Base-by-base conservation (phyloP, 202 grass and related monocot genomes). In the Zizania palustris region DNA sequence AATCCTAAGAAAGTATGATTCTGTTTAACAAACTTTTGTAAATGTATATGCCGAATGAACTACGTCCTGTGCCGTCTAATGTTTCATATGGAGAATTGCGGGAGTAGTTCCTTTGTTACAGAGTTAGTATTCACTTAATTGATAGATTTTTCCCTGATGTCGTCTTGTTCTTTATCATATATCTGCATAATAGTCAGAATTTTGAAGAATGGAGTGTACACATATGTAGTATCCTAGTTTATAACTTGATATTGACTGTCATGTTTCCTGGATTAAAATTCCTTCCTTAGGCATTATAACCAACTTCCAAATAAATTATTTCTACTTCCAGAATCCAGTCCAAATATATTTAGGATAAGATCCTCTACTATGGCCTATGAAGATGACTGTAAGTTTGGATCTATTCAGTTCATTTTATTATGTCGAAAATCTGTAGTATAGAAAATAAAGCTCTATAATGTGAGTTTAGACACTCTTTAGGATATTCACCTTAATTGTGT, bases 401-500 rank as follows among this genome's bases (percentile, higher is more conserved):
- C 21, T 69, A 53, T 77, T 64, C 3, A 22, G 49, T 15, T 57
- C 16, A 34, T 36, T 34, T 72, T 15, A 66, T 44, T 49, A 33
- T 36, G n/a, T 19, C 2, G n/a, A 71, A 61, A 61, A 46, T 75
- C 54, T 3, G 38, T 51, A 40, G 12, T 58, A 71, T 64, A 74
- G 9, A 35, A 54, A 37, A 72, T 0, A 85, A 65, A 63, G 11
- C 6, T 63, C 12, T 45, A 14, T 9, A 40, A 62, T 54, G 16
- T 60, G 20, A 46, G 28, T 28, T 28, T 28, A 28, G 28, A 28
- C 28, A 28, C 28, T 28, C 28, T 28, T 77, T 61, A 41, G 8
- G 33, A 71, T 9, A 10, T 45, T 75, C 45, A n/a, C 33, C 40
- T 65, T 76, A 63, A 60, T 40, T 83, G 9, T 83, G 20, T 78